Evolutionary conservation across 495 filamentous ascomycete species (phyloP).

Genomic region (Penicillium bialowiezense): DNA sequence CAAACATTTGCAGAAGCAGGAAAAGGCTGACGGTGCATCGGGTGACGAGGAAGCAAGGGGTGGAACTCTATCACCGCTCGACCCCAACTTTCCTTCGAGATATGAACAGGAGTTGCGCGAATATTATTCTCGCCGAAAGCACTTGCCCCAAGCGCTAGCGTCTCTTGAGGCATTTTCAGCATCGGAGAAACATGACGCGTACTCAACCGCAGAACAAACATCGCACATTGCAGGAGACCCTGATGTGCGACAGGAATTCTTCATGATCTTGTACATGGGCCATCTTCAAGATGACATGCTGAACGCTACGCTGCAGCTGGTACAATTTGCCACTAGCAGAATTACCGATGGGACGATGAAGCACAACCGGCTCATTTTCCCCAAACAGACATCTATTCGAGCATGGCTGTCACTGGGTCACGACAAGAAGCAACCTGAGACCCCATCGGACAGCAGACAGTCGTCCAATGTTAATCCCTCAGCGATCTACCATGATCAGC

Average conservation of each 20-base stretch:
- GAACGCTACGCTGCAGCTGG: constrained; percentile 43
- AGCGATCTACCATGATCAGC: constrained; percentile 3
- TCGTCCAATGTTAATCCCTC: constrained; percentile 22
- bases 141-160: constrained; percentile 22
- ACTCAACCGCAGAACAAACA: background rate
- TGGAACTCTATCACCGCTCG: constrained; percentile 13
- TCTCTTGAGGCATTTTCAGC: constrained; percentile 31
- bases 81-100: constrained; percentile 14
- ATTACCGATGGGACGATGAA: constrained; percentile 57
- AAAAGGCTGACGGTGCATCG: constrained; percentile 5
- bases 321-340: constrained; percentile 58
- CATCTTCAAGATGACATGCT: constrained; percentile 35
- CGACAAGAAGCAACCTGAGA: constrained; percentile 8
- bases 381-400: constrained; percentile 51
- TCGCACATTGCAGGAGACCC: constrained; percentile 13
- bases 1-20: constrained; percentile 23
- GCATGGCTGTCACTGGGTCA: constrained; percentile 31
- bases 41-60: constrained; percentile 30
- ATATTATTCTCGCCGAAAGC: constrained; percentile 21
- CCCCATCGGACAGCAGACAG: constrained; percentile 9
- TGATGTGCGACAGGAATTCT: constrained; percentile 32
- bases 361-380: constrained; percentile 57
- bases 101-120: constrained; percentile 18
- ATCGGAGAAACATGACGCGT: constrained; percentile 14
- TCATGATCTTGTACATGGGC: constrained; percentile 34